Conservation (phyloP, 257 asterid species). For the Forsythia suspensa region DNA sequence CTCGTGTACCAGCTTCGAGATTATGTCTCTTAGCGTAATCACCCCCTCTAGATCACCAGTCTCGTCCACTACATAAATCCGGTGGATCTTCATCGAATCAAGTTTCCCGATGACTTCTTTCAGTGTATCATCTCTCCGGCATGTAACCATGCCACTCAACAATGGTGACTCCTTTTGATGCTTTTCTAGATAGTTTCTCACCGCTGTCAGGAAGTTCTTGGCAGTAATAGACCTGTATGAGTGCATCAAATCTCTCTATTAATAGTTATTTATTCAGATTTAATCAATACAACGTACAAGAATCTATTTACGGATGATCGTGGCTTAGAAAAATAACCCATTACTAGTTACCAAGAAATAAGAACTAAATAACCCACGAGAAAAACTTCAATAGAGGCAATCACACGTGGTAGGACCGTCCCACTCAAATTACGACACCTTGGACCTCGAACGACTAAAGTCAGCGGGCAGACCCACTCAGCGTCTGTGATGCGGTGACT, state of each 20-base stretch:
- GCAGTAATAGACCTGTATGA: conserved; percentile 81
- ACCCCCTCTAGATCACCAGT: conserved; percentile 78
- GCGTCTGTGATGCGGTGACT: too few species aligned
- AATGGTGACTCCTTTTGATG: conserved; percentile 43
- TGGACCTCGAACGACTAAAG: too few species aligned
- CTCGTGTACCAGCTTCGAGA: conserved; percentile 91
- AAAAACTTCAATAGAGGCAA: too few species aligned
- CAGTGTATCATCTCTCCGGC: conserved; percentile 58
- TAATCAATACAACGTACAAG: too few species aligned
- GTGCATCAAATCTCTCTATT: background rate
- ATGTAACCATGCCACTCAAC: conserved; percentile 71
- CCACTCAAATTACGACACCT: too few species aligned
- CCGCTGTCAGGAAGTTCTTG: conserved; percentile 74
- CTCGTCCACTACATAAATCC: conserved; percentile 79
- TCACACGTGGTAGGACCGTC: too few species aligned
- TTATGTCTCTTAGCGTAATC: conserved; percentile 89
- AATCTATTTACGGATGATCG: background rate
- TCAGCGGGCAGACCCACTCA: too few species aligned
- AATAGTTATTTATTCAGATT: background rate
- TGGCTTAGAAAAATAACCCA: background rate
- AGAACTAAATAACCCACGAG: background rate
- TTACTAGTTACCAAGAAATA: background rate
- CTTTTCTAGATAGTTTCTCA: conserved; percentile 53
- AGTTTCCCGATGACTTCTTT: conserved; percentile 73
- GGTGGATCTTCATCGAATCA: conserved; percentile 74